Evolutionary conservation across 441 rosid species (phyloP).

Genomic region (Lepidium campestre): DNA sequence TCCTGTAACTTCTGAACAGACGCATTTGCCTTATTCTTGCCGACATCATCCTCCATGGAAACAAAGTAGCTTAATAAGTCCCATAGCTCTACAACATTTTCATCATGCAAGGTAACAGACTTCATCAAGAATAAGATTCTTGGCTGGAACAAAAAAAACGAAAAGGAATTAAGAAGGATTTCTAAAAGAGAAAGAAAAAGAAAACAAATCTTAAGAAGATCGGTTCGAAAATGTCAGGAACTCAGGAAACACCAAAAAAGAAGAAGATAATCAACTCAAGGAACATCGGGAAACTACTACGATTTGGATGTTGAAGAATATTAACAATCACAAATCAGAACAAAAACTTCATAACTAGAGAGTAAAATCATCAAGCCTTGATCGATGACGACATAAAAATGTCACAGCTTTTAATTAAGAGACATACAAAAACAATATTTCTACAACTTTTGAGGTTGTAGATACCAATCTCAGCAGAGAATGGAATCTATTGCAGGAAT

Average conservation of each 20-base stretch:
- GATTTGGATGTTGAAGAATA: not conserved
- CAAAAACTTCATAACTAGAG: not conserved
- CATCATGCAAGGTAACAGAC: slow-evolving; percentile 86
- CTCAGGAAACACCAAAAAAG: not conserved
- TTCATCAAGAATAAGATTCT: slow-evolving; percentile 86
- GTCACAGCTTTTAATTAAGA: not conserved
- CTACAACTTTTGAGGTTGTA: not conserved
- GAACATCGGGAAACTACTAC: not conserved
- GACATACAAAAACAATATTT: not conserved
- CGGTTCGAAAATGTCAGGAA: not conserved
- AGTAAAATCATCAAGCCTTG: not conserved
- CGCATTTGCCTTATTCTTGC: slow-evolving; percentile 84
- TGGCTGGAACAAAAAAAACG: slow-evolving; percentile 43
- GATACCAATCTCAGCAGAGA: slow-evolving; percentile 89
- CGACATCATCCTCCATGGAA: slow-evolving; percentile 69
- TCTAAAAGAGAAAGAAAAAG: not conserved
- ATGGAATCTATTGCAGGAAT: too few species aligned
- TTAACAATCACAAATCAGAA: not conserved
- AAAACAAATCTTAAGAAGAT: not conserved
- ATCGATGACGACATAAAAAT: not conserved
- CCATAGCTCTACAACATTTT: slow-evolving; percentile 74
- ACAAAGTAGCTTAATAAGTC: slow-evolving; percentile 79
- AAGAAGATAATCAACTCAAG: not conserved
- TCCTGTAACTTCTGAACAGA: slow-evolving; percentile 87
- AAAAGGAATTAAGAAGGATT: not conserved